Conservation (phyloP, 148 eudicot genomes). For the Diospyros kaki region DNA sequence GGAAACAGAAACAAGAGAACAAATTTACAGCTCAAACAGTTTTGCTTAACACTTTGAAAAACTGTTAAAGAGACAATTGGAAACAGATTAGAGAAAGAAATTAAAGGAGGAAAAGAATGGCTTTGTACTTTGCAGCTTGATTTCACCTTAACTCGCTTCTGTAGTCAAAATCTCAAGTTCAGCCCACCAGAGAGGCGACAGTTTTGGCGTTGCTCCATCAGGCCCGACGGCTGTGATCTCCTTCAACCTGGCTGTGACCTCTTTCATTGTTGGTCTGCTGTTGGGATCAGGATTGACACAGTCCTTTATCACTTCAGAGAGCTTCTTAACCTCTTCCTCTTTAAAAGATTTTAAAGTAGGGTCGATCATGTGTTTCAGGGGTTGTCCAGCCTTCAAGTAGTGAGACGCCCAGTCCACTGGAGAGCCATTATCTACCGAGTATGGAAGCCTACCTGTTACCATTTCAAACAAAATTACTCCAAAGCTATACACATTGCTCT, state of each 20-base stretch:
- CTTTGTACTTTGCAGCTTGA: slow-evolving; percentile 3
- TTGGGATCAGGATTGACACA: slow-evolving; percentile 55
- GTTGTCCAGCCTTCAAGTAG: slow-evolving; percentile 30
- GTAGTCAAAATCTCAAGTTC: slow-evolving; percentile 75
- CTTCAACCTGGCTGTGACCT: slow-evolving; percentile 45
- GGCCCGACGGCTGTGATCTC: slow-evolving; percentile 62
- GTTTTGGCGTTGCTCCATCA: slow-evolving; percentile 61
- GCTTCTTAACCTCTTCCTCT: slow-evolving; percentile 42
- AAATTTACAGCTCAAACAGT: background rate
- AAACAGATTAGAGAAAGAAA: background rate
- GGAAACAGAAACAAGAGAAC: background rate
- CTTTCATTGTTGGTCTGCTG: slow-evolving; percentile 63
- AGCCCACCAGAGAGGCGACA: slow-evolving; percentile 95
- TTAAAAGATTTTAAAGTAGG: slow-evolving; percentile 44
- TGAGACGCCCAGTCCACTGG: slow-evolving; percentile 56
- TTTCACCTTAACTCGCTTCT: slow-evolving; percentile 30
- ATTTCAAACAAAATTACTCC: slow-evolving; percentile 74
- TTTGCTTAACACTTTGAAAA: background rate
- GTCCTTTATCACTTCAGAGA: slow-evolving; percentile 42
- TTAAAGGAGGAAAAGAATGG: background rate
- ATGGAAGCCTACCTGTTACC: slow-evolving; percentile 72
- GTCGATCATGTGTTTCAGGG: slow-evolving; percentile 54
- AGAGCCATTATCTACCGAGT: slow-evolving; percentile 38
- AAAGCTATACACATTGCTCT: slow-evolving; percentile 64
- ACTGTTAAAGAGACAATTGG: slow-evolving; percentile 1